Evolutionary conservation across 495 filamentous ascomycete genomes (phyloP).

Genomic region (Penicillium crystallinum): DNA sequence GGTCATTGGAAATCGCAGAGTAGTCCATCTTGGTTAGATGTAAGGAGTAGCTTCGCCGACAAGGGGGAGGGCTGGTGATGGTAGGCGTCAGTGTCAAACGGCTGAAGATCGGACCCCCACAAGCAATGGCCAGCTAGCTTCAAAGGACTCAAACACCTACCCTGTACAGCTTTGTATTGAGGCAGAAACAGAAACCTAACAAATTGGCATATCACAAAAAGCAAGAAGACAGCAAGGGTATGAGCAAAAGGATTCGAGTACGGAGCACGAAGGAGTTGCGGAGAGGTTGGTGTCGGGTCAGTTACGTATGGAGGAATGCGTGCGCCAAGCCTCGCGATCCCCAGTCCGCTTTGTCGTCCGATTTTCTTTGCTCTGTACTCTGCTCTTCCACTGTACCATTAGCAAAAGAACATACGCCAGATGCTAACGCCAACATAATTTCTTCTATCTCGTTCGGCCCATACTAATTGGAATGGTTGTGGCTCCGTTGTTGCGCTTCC

Average conservation of each 20-base stretch:
- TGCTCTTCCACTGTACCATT: neutral
- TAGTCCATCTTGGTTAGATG: slow-evolving; percentile 65
- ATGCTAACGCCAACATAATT: slow-evolving; percentile 13
- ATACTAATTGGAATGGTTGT: slow-evolving; percentile 25
- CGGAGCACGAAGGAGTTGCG: too few species aligned
- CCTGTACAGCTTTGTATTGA: slow-evolving; percentile 7
- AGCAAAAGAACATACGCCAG: neutral
- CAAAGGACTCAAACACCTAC: slow-evolving; percentile 8
- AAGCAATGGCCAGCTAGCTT: slow-evolving; percentile 20
- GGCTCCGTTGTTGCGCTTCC: slow-evolving; percentile 34
- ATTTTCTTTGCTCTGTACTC: slow-evolving; percentile 6
- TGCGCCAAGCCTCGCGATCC: slow-evolving; percentile 18
- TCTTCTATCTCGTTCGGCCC: neutral
- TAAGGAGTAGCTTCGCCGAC: slow-evolving; percentile 20
- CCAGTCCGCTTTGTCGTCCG: slow-evolving; percentile 10
- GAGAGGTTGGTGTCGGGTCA: slow-evolving; percentile 4
- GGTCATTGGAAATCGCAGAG: slow-evolving; percentile 68
- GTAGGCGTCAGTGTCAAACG: slow-evolving; percentile 27
- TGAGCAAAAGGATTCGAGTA: neutral
- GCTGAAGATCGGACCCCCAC: slow-evolving; percentile 19
- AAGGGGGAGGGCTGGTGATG: slow-evolving; percentile 20
- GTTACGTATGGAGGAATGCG: slow-evolving; percentile 17
- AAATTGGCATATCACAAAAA: slow-evolving; percentile 9
- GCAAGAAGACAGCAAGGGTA: neutral
- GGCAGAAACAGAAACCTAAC: neutral